Percentiles rank a stretch among this genome's conserved stretches.
Conservation (phyloP, 768 basidiomycete genomes). For the Sporobolomyces phaffii region DNA sequence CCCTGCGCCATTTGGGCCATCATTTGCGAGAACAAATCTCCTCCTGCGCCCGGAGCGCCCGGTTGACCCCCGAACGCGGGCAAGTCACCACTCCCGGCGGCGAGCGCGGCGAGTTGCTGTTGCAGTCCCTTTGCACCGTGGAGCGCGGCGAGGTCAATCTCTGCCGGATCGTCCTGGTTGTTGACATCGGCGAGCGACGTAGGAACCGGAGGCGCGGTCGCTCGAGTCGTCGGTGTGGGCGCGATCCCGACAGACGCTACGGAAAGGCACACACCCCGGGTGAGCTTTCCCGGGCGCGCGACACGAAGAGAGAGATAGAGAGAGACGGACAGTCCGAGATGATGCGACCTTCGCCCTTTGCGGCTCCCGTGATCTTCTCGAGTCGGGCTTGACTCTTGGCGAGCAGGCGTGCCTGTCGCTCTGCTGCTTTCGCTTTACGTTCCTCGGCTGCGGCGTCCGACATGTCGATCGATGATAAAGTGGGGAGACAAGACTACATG, state of each 20-base stretch:
- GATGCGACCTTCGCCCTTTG: slow-evolving; percentile 31
- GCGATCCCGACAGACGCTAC: slow-evolving; percentile 15
- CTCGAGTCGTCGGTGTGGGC: neutral
- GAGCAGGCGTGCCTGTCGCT: slow-evolving; percentile 31
- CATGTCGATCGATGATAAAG: neutral
- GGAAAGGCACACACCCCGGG: neutral
- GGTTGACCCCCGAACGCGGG: slow-evolving; percentile 8
- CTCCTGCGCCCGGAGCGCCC: neutral
- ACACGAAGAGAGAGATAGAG: neutral
- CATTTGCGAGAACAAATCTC: slow-evolving; percentile 36
- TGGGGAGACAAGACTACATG: no score
- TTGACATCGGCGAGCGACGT: slow-evolving; percentile 20
- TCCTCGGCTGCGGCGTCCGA: slow-evolving; percentile 16
- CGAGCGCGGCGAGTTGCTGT: slow-evolving; percentile 14
- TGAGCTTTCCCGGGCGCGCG: neutral
- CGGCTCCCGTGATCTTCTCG: slow-evolving; percentile 33
- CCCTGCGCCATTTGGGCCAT: slow-evolving; percentile 26
- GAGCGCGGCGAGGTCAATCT: slow-evolving; percentile 28
- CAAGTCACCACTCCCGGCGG: neutral
- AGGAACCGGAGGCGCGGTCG: neutral
- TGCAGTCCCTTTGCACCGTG: neutral
- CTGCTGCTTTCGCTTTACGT: slow-evolving; percentile 3
- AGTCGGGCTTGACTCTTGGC: slow-evolving; percentile 29
- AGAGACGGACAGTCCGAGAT: slow-evolving; percentile 20
- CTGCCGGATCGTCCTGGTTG: slow-evolving; percentile 33